Evolutionary conservation across 2,329 filamentous ascomycete genomes (phyloP), one percentile per base, ranked within the genome.

Genomic region (Fusarium fracticaudum): DNA sequence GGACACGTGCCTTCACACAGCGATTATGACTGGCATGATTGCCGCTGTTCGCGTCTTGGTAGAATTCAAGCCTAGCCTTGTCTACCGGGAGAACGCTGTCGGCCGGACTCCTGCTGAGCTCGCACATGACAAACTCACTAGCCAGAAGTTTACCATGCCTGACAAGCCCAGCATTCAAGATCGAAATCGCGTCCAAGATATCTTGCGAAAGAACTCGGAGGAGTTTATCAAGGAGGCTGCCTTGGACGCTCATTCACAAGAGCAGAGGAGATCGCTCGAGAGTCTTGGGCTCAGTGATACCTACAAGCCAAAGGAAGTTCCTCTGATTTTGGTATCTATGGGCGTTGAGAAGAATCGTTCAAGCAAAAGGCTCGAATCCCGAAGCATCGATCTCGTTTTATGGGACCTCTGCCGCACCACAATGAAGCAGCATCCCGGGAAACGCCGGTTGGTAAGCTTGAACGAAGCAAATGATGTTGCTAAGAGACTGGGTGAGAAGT

Each of bases 11-110:
- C 84, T 94, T 1, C 92, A 94, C 76, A 87, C 85, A 1, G 85
- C 88, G 17, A 85, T 91, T 26, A 79, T 82, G 62, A 79, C 81
- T 13, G 76, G 81, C 18, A 73, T 82, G 41, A 73, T 84, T 13
- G 78, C 77, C 41, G 74, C 87, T 3, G 76, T 84, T 44, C 81
- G 84, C 20, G 77, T 84, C 6, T 76, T 93, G 7, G 81, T 95
- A 17, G 83, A 88, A 15, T 84, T 84, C 73, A 85, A 88, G 24
- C 89, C 91, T 0, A 85, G 86, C 33, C 84, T 95, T 4, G 83
- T 94, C 1, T 87, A 89, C 74, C 88, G 91, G 29, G 94, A 96
- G 80, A 95, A 95, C 74, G 90, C 93, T 0, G 93, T 93, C 0
- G 94, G 94, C 4, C 87, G 89, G 22, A 96, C 93, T 0, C 92